Percentiles rank a stretch among this genome's conserved stretches.
These are phyloP conservation scores for Stygiomarasmius scandens DNA, from an alignment of 1,284 basidiomycete genomes.

Conservation along the genomic window DNA sequence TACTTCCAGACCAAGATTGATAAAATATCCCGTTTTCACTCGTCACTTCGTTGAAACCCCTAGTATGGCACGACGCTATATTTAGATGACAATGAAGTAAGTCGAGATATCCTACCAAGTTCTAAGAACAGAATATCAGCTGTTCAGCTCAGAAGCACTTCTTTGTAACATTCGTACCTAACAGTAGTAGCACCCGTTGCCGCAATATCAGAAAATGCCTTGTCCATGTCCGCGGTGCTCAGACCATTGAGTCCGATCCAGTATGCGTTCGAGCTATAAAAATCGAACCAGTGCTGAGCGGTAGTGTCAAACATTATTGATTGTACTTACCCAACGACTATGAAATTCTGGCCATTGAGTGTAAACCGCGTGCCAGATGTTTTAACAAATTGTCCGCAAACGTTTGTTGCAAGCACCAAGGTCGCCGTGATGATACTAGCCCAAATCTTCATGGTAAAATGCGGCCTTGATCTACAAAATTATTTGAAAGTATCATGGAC, in stretches of 20 bases:
- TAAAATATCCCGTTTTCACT: conserved; percentile 52
- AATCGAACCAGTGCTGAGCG: too few species aligned
- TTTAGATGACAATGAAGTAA: not conserved
- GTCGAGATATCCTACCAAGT: not conserved
- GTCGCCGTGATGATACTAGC: too few species aligned
- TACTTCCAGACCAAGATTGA: conserved; percentile 49
- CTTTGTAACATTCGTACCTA: not conserved
- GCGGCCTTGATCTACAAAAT: too few species aligned
- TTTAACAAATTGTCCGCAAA: too few species aligned
- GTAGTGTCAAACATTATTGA: too few species aligned
- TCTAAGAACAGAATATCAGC: not conserved
- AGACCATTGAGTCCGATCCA: conserved; percentile 46
- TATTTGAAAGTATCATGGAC: too few species aligned
- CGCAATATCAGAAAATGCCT: conserved; percentile 55
- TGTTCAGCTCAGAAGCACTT: too few species aligned
- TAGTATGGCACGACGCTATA: conserved; percentile 22
- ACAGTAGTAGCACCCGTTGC: conserved; percentile 57
- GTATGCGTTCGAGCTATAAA: conserved; percentile 41
- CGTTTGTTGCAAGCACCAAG: too few species aligned
- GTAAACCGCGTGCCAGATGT: too few species aligned
- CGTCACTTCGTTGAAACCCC: conserved; percentile 72
- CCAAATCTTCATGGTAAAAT: too few species aligned
- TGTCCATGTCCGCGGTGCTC: conserved; percentile 44
- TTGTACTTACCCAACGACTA: too few species aligned
- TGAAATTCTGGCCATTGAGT: too few species aligned